Evolutionary conservation across 2,329 filamentous ascomycete genomes (phyloP), one percentile per base, ranked within the genome.

Genomic region (Hymenoscyphus infarciens): DNA sequence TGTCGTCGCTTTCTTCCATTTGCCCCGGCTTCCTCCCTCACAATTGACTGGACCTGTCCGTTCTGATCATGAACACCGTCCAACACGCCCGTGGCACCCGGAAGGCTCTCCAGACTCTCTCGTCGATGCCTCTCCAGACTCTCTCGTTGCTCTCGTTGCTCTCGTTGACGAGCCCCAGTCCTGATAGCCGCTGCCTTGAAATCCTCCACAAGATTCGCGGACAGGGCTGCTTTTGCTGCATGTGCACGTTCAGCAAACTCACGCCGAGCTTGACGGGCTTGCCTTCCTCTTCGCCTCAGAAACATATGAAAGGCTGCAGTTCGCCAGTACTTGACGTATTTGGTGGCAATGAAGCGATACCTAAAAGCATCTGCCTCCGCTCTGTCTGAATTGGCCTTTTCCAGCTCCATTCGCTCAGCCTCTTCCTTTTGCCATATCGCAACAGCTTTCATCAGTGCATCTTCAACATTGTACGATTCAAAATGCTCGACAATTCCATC

Each of bases 401-500:
- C 70, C 25, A 63, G 53, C 6, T 15, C 33, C 7, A 57, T 60
- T 42, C 63, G 62, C 56, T 61, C 61, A 33, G 59, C 55, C 58
- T 71, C 64, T 61, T 74, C 70, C 25, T 63, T 59, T 35, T 56
- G 33, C 42, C 67, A 72, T 19, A 55, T 57, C 6, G 59, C 55
- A 8, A 68, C 60, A 15, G 68, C 66, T 29, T 64, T 56, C 13
- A 49, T 53, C 3, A 74, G 59, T 16, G 73, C 60, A 7, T 62
- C 59, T 25, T 69, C 66, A 16, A 73, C 68, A 10, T 66, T 63
- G 31, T 61, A 64, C 7, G 64, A 61, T 19, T 61, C 71, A 56
- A 75, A 75, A 38, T 75, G 70, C 22, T 75, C 73, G 15, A 75
- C 33, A n/a, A 75, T 60, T 11, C 74, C 74, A 35, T 69, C 68